Evolutionary conservation across 2,329 filamentous ascomycete species (phyloP), one percentile per base, ranked within the genome.

Genomic region (Drechslerella coelobrocha): DNA sequence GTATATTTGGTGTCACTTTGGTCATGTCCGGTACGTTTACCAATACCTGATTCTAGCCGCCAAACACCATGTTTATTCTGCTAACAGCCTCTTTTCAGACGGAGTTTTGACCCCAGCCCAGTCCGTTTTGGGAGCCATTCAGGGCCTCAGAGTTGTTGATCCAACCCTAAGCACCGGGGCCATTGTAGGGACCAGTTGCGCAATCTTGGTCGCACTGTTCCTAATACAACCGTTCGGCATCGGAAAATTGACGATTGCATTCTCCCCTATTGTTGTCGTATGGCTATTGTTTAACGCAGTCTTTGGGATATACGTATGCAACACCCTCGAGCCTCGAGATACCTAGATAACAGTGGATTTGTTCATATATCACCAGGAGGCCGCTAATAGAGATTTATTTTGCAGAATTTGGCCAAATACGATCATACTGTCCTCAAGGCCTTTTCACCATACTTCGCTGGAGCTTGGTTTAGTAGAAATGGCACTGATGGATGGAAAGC

Each of bases 91-190:
- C 6, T 3, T 62, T 47, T 54, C 68, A 72, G 83, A 89, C 76
- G 87, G 87, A 48, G 83, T 89, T 9, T 79, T 89, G 24, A 89
- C 87, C 0, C 88, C 87, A 0, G 88, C 88, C 0, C 87, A 90
- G 76, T 89, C 87, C 2, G 85, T 89, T 1, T 81, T 90, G 4
- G 88, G 88, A 24, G 87, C 88, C 1, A 84, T 89, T 14, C 87
- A 90, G 76, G 87, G 71, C 21, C 53, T 73, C 12, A 80, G 81
- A 24, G 87, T 89, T 0, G 85, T 85, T 27, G 81, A 81, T 17
- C 82, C 83, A 0, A 79, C 84, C 65, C 84, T 90, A 51, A 80
- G 79, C 21, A 84, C 82, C 37, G 78, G 81, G 1, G 83, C 84
- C 1, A 84, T 90, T 21, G 82, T 89, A 10, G 88, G 88, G 8